phyloP scores from a whole-genome alignment of 2,329 filamentous ascomycete genomes.

The Aureobasidium sp. region DNA sequence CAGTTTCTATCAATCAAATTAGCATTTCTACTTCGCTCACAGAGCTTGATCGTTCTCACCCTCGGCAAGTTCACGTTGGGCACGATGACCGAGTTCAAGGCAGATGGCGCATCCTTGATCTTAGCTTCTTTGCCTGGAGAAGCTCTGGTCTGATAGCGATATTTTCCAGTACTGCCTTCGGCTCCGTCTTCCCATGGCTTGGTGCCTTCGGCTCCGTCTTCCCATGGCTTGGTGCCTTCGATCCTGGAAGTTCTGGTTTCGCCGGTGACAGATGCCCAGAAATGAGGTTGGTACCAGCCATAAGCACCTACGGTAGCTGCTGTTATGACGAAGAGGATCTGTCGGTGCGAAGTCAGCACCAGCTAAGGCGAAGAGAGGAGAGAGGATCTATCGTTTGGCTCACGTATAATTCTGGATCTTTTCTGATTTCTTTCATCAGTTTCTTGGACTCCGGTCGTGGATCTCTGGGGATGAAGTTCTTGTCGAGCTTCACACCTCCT shows the following conservation, averaged over 20 bases:
- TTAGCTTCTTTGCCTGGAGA: conserved; percentile 66
- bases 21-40: not conserved
- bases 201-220: conserved; percentile 50
- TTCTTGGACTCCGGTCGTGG: not conserved
- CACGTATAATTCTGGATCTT: conserved; percentile 1
- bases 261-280: not conserved
- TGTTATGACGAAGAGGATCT: not conserved
- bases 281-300: not conserved
- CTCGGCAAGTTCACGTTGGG: conserved; percentile 88
- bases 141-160: conserved; percentile 65
- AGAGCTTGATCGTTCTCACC: conserved; percentile 42
- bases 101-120: conserved; percentile 70
- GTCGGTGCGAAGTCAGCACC: not conserved
- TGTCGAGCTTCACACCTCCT: not conserved
- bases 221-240: conserved; percentile 71
- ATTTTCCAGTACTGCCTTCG: conserved; percentile 43
- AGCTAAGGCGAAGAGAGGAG: not conserved
- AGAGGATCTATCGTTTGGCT: not conserved
- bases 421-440: not conserved
- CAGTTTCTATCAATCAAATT: conserved; percentile 51
- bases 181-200: conserved; percentile 81
- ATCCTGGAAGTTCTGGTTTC: not conserved
- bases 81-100: conserved; percentile 87
- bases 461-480: too few relatives aligned
- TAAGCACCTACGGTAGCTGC: not conserved